phyloP scores from a whole-genome alignment of 176 grass and related monocot species.

The Musa itinerans region DNA sequence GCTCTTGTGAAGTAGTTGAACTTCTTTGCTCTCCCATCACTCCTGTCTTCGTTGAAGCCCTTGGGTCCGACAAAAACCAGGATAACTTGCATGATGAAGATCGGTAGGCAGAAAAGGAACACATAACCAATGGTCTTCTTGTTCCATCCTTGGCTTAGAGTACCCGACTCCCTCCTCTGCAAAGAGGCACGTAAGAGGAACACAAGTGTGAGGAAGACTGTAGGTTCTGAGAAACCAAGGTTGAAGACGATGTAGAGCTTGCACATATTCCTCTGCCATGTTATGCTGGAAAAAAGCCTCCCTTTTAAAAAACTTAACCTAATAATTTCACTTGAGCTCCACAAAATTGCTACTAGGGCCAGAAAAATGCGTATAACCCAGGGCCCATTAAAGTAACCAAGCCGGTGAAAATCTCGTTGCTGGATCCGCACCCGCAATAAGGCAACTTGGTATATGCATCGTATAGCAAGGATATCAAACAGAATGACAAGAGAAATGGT shows the following conservation, averaged over 20 bases:
- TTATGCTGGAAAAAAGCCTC: conserved; percentile 51
- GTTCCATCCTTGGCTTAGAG: conserved; percentile 77
- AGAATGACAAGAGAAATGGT: conserved; percentile 58
- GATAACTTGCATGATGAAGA: conserved; percentile 46
- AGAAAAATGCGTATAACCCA: conserved; percentile 72
- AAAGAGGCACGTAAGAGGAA: conserved; percentile 76
- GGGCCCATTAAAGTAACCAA: conserved; percentile 89
- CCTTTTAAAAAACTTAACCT: conserved; percentile 65
- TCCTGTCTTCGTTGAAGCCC: conserved; percentile 46
- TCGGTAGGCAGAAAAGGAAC: conserved; percentile 55
- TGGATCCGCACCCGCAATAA: conserved; percentile 47
- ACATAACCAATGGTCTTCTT: conserved; percentile 65
- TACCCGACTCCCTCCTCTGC: conserved; percentile 53
- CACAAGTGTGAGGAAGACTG: conserved; percentile 70
- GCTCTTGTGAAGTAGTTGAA: conserved; percentile 47
- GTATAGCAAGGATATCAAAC: conserved; percentile 53
- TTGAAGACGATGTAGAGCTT: conserved; percentile 76
- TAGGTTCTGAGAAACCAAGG: conserved; percentile 91
- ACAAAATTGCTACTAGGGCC: conserved; percentile 73
- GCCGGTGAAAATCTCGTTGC: conserved; percentile 35
- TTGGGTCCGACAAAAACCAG: conserved; percentile 64
- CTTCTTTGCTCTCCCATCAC: conserved; percentile 37
- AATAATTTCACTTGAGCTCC: conserved; percentile 65
- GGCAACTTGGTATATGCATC: conserved; percentile 49
- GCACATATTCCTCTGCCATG: conserved; percentile 59